These are phyloP conservation scores for Tirmania nivea DNA, from an alignment of 495 filamentous ascomycete genomes.

Conservation along the genomic window DNA sequence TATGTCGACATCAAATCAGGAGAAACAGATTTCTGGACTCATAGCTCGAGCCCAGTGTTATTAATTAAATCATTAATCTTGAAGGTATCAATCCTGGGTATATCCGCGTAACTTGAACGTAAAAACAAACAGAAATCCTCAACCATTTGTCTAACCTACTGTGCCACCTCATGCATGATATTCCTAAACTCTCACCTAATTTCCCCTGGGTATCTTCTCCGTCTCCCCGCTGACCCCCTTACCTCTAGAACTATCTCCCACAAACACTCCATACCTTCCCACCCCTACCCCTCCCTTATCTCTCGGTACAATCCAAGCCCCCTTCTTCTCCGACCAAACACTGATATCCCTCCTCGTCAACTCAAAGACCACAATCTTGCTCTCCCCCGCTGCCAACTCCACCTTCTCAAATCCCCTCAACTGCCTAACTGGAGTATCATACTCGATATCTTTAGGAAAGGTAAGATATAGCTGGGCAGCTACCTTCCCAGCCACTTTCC, in stretches of 20 bases:
- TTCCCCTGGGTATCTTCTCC: neutral
- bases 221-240: neutral
- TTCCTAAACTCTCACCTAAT: neutral
- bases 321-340: constrained; percentile 34
- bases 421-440: constrained; percentile 32
- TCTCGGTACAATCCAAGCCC: constrained; percentile 3
- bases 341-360: constrained; percentile 44
- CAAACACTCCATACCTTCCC: neutral
- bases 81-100: no score
- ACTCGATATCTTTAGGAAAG: constrained; percentile 18
- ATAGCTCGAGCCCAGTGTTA: no score
- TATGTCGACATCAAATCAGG: no score
- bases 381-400: constrained; percentile 23
- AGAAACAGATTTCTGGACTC: no score
- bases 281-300: neutral
- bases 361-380: constrained; percentile 28
- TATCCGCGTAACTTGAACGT: no score
- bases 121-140: no score
- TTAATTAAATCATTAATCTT: no score
- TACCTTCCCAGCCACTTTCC: constrained; percentile 27
- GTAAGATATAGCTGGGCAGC: constrained; percentile 44
- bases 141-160: no score
- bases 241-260: neutral
- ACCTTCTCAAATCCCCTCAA: constrained; percentile 48
- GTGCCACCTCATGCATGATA: no score